phyloP scores from a whole-genome alignment of 345 rosid genomes.

The Camelina sativa region DNA sequence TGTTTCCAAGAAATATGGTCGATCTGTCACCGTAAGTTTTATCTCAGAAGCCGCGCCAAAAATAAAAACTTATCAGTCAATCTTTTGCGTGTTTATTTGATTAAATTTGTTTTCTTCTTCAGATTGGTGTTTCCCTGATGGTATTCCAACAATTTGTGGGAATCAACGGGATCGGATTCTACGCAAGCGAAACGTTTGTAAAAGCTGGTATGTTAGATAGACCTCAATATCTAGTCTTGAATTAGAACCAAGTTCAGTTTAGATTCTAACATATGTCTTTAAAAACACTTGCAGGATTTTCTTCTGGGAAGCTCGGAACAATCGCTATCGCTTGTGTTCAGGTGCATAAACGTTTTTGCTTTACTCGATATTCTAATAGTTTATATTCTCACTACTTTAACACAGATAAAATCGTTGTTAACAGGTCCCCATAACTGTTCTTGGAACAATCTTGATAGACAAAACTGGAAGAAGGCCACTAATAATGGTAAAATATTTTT shows the following conservation, averaged over 20 bases:
- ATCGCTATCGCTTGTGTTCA: conserved; percentile 84
- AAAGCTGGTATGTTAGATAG: conserved; percentile 63
- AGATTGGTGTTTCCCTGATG: conserved; percentile 93
- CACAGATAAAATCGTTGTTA: not conserved
- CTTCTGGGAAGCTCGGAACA: conserved; percentile 76
- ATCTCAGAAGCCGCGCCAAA: not conserved
- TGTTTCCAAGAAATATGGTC: conserved; percentile 63
- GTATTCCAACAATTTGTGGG: conserved; percentile 87
- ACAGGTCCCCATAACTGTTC: conserved; percentile 78
- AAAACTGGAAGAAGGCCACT: conserved; percentile 87
- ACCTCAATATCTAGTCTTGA: not conserved
- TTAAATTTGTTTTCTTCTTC: conserved; percentile 13
- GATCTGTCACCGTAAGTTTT: conserved; percentile 67
- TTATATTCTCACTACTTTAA: not conserved
- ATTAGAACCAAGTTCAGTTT: not conserved
- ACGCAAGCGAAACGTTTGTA: conserved; percentile 85
- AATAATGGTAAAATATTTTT: conserved; percentile 61
- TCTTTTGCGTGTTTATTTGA: not conserved
- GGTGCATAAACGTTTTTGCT: conserved; percentile 41
- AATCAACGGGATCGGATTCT: conserved; percentile 80
- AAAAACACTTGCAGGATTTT: conserved; percentile 57
- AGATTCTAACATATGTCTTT: not conserved
- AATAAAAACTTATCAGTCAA: not conserved
- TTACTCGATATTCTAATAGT: not conserved
- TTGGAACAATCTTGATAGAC: conserved; percentile 82